Base-by-base conservation (phyloP, 140 eudicot species). In the Stevia rebaudiana region DNA sequence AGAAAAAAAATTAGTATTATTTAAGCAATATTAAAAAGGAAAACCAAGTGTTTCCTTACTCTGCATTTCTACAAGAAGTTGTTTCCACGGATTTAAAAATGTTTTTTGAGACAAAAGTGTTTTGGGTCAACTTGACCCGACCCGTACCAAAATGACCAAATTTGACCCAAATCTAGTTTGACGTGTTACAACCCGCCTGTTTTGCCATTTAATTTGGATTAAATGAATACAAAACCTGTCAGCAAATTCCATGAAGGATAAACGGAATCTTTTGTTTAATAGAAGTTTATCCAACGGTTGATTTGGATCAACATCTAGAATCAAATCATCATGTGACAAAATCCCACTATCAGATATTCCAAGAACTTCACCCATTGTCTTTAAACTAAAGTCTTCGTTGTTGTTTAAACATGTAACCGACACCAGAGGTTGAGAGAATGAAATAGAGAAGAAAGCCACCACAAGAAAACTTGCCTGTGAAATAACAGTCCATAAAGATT, bases 361-460 rank as follows among this genome's bases (percentile, higher is more conserved):
- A 57, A 89, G 87, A 31, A 92, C 95, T 74, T 71, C 75, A 9
- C 97, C 88, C 97, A 89, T 89, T n/a, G 83, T 76, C 67, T 71
- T 74, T 30, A 53, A 11, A 19, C 23, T 77, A 46, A 55, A 80
- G 74, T 69, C 44, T 13, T 86, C 87, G 65, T 74, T 83, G 68
- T 70, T 86, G 77, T 76, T 89, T 79, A 83, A 65, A 86, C 95
- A 85, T 80, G 83, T 76, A 72, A 82, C 86, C 13, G 96, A 76
- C 49, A 74, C 81, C 46, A 88, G 84, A 36, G 96, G 96, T 73
- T 85, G 96, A 75, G 96, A 88, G 76, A 80, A 75, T 25, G 96
- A 88, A 37, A 80, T 56, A 16, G 97, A 80, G 80, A 89, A 89
- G 88, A 89, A 89, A 49, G 97, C 83, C 71, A 85, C 82, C 71